A percentile compares a stretch with the other conserved stretches of the same genome.
Evolutionary conservation across 345 rosid genomes (phyloP).

Genomic region (Euphorbia lathyris): DNA sequence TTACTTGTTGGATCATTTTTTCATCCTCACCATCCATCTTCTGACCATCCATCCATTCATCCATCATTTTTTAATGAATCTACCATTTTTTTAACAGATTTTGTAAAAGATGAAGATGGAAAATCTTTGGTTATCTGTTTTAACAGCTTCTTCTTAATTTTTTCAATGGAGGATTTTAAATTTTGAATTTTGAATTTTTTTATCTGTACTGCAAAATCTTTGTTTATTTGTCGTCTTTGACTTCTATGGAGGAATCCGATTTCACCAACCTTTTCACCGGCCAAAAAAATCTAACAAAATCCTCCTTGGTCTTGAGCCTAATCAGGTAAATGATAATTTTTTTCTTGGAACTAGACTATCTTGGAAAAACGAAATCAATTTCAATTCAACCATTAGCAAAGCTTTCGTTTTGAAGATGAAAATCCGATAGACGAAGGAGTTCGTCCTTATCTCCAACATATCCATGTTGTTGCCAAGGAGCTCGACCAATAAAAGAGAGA

Average conservation of each 20-base stretch:
- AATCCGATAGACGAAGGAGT: slow-evolving; percentile 76
- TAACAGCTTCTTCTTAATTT: too few relatives aligned
- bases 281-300: slow-evolving; percentile 54
- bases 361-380: slow-evolving; percentile 54
- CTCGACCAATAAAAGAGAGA: slow-evolving; percentile 52
- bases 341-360: slow-evolving; percentile 72
- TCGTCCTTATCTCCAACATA: slow-evolving; percentile 82
- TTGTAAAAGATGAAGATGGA: too few relatives aligned
- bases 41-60: too few relatives aligned
- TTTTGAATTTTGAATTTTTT: too few relatives aligned
- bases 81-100: too few relatives aligned
- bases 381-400: slow-evolving; percentile 8
- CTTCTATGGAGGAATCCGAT: slow-evolving; percentile 72
- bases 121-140: too few relatives aligned
- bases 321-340: slow-evolving; percentile 61
- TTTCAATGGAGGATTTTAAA: too few relatives aligned
- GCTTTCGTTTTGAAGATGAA: slow-evolving; percentile 64
- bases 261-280: slow-evolving; percentile 80
- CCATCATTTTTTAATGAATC: too few relatives aligned
- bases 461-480: slow-evolving; percentile 74
- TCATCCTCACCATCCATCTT: too few relatives aligned
- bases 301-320: slow-evolving; percentile 57
- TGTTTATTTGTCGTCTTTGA: slow-evolving; percentile 56
- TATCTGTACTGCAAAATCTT: slow-evolving; percentile 48
- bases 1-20: too few relatives aligned